Evolutionary conservation across 1,284 basidiomycete species (phyloP).

Genomic region (Moniliella sp.): DNA sequence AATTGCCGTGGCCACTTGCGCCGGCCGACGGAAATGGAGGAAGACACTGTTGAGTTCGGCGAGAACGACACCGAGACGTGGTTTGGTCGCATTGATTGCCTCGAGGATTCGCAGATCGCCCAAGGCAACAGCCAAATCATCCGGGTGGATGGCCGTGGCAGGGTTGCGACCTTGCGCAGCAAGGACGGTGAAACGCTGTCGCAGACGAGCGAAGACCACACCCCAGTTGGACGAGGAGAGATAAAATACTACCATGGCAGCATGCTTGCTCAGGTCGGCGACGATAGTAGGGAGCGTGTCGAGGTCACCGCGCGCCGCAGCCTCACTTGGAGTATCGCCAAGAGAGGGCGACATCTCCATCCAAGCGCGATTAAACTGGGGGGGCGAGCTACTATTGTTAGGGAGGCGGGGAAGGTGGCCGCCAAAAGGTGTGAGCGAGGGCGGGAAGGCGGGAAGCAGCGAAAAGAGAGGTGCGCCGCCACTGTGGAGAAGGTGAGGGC

Average conservation of each 20-base stretch:
- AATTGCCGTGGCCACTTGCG: conserved; percentile 51
- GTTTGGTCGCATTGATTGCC: conserved; percentile 36
- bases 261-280: conserved; percentile 34
- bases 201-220: conserved; percentile 53
- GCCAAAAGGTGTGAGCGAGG: conserved; percentile 14
- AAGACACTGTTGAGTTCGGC: conserved; percentile 60
- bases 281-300: conserved; percentile 9
- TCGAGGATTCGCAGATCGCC: conserved; percentile 51
- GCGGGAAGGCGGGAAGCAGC: conserved; percentile 18
- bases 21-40: conserved; percentile 57
- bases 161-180: conserved; percentile 38
- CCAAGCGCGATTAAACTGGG: conserved; percentile 11
- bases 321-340: conserved; percentile 4
- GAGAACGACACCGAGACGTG: conserved; percentile 20
- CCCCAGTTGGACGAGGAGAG: conserved; percentile 76
- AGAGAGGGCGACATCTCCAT: too few relatives aligned
- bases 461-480: conserved; percentile 9
- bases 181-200: conserved; percentile 49
- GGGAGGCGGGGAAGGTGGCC: conserved; percentile 1
- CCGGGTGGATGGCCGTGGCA: conserved; percentile 48
- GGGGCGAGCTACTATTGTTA: conserved; percentile 1
- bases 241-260: conserved; percentile 59
- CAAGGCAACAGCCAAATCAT: too few relatives aligned
- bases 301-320: conserved; percentile 6
- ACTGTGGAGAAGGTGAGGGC: conserved; percentile 6